Evolutionary conservation across 2,329 filamentous ascomycete species (phyloP).

Genomic region (Pyrenochaeta sp.): DNA sequence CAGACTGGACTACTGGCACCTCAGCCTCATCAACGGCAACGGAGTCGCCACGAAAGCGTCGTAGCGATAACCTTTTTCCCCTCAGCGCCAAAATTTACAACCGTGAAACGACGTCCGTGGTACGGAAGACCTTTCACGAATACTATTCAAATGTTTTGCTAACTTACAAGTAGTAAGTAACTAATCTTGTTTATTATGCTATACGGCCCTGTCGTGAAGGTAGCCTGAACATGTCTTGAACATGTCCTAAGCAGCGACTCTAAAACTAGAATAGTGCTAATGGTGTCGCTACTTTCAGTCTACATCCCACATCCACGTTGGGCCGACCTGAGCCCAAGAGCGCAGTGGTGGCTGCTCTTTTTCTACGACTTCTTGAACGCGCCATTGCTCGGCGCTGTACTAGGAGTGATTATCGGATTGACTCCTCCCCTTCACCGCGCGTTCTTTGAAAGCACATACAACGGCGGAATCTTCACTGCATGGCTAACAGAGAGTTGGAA

Average conservation of each 20-base stretch:
- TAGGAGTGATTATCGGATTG: constrained; percentile 39
- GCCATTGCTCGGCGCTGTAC: constrained; percentile 36
- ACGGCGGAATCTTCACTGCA: constrained; percentile 40
- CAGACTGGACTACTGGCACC: constrained; percentile 22
- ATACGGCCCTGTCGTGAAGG: too few species aligned
- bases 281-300: background rate
- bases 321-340: constrained; percentile 31
- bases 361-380: constrained; percentile 45
- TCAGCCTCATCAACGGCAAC: background rate
- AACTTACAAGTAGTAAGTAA: background rate
- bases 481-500: constrained; percentile 43
- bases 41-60: constrained; percentile 25
- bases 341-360: constrained; percentile 41
- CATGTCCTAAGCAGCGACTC: background rate
- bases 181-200: background rate
- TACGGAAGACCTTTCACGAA: background rate
- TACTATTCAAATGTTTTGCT: background rate
- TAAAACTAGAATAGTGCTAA: background rate
- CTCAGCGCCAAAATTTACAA: constrained; percentile 36
- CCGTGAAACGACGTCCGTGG: constrained; percentile 28
- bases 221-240: background rate
- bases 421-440: constrained; percentile 31
- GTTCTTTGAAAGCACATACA: constrained; percentile 36
- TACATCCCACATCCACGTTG: constrained; percentile 35
- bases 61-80: constrained; percentile 42